These are phyloP conservation scores for Colletotrichum truncatum DNA, from an alignment of 2,329 filamentous ascomycete genomes.

Conservation along the genomic window DNA sequence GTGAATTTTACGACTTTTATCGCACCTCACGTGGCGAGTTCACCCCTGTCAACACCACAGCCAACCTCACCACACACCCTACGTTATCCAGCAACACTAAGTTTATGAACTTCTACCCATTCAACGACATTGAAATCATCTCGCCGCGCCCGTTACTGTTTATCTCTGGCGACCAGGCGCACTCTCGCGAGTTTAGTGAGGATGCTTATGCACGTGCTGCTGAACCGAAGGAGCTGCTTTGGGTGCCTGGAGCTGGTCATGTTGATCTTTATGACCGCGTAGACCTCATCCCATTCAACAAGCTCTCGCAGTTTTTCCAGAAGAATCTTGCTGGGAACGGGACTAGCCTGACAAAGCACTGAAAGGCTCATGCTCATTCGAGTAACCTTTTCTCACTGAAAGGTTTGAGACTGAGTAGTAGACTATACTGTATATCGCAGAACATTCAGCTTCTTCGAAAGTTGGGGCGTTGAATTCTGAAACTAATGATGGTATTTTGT, in stretches of 20 bases:
- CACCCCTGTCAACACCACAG: not conserved
- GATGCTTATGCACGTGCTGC: slow-evolving; percentile 36
- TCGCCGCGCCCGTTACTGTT: slow-evolving; percentile 41
- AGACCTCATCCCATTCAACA: slow-evolving; percentile 44
- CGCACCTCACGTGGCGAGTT: slow-evolving; percentile 21
- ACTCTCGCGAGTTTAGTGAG: slow-evolving; percentile 40
- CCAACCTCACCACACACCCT: slow-evolving; percentile 40
- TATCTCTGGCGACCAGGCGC: slow-evolving; percentile 36
- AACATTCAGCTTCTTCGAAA: too few species aligned
- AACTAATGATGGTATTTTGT: too few species aligned
- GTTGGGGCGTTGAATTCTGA: too few species aligned
- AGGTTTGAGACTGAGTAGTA: too few species aligned
- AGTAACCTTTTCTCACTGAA: too few species aligned
- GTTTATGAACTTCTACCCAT: slow-evolving; percentile 43
- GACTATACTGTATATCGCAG: too few species aligned
- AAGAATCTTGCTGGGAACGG: not conserved
- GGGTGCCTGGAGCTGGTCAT: slow-evolving; percentile 42
- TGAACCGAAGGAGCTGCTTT: slow-evolving; percentile 47
- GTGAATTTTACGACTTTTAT: slow-evolving; percentile 23
- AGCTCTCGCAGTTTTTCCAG: slow-evolving; percentile 38
- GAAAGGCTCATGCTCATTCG: too few species aligned
- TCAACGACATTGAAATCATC: slow-evolving; percentile 40
- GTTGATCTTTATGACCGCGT: slow-evolving; percentile 47
- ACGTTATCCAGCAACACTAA: slow-evolving; percentile 41
- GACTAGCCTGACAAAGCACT: not conserved